Evolutionary conservation across 495 filamentous ascomycete genomes (phyloP), one percentile per base, ranked within the genome.

Genomic region (Staphylotrichum tortipilum): DNA sequence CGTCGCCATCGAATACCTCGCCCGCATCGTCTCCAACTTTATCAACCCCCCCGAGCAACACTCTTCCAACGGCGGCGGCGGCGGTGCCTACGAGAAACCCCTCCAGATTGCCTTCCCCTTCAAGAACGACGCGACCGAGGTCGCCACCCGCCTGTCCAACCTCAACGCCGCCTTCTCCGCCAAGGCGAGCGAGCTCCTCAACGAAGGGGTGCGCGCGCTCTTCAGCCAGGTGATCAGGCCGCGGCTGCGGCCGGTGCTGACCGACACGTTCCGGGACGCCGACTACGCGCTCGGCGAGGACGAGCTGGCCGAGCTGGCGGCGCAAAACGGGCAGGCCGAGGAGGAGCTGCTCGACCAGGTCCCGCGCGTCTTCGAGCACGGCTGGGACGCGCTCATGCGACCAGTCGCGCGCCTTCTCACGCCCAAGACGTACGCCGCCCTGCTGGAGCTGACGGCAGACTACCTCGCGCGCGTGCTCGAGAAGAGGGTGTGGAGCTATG

Each of bases 141-240:
- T 92, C 35, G 63, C 73, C 5, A 72, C 77, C 24, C 74, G 82
- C 11, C 78, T 98, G 12, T 78, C 78, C 48, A 75, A 78, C 8
- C 76, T 97, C 50, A 77, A 84, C 44, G 65, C 72, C 4, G 80
- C 78, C 8, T 95, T 95, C 65, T 73, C 82, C 22, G 62, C 72
- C 38, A 97, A 95, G 59, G 77, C 84, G 11, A 76, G 70, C 21
- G 92, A 97, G 59, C 78, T 98, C 26, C 78, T 92, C 41, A 76
- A 74, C 40, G 91, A 96, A 55, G 88, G 85, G 15, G 77, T 92
- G 44, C 74, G 80, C 56, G 90, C 90, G 12, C 75, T 90, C 40
- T 95, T 94, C 70, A 84, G 88, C 63, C 84, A 89, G 54, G 84
- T 95, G 23, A 72, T 96, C 58, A 92, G 92, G 57, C 82, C 83